phyloP scores from a whole-genome alignment of 441 rosid genomes.

The Brassica balearica region DNA sequence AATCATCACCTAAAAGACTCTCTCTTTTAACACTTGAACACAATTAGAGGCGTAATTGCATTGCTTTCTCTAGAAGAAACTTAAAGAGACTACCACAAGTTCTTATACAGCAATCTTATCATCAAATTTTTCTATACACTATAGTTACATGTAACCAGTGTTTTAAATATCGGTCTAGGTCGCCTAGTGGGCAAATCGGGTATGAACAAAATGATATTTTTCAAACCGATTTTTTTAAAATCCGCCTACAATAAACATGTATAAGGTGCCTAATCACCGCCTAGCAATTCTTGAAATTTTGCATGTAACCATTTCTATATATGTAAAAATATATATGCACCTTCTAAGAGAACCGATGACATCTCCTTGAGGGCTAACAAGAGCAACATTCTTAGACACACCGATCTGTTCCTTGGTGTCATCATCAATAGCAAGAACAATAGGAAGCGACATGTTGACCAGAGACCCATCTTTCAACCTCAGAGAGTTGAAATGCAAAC shows the following conservation, averaged over 20 bases:
- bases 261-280: no score
- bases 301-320: background rate
- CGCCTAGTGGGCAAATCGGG: no score
- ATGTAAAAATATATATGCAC: constrained; percentile 41
- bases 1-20: no score
- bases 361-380: constrained; percentile 70
- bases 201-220: no score
- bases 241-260: no score
- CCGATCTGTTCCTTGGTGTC: constrained; percentile 73
- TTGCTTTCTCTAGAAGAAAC: no score
- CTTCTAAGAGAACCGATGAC: constrained; percentile 72
- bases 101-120: background rate
- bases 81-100: no score
- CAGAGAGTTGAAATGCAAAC: constrained; percentile 83
- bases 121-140: background rate
- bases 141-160: background rate
- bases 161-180: no score
- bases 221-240: no score
- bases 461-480: constrained; percentile 60
- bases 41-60: no score
- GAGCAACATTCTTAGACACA: constrained; percentile 57
- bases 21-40: no score
- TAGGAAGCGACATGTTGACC: constrained; percentile 97
- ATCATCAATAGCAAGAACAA: constrained; percentile 94
- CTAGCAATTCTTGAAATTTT: no score